phyloP scores from a whole-genome alignment of 2,329 filamentous ascomycete species.

The Alternaria arbusti region DNA sequence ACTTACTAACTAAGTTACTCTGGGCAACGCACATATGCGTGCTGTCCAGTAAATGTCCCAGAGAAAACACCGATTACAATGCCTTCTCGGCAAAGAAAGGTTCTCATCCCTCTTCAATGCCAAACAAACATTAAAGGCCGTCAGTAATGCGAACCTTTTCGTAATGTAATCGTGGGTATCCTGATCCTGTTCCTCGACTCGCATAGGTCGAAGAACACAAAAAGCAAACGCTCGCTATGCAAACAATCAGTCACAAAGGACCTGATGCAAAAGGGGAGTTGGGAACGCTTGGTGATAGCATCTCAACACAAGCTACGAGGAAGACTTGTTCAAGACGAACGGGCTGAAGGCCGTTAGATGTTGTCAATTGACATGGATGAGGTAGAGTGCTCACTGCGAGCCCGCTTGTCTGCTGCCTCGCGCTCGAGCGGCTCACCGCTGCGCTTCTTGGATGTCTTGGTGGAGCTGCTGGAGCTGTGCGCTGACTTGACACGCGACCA shows the following conservation, averaged over 20 bases:
- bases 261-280: background rate
- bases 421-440: conserved; percentile 38
- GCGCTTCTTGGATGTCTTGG: conserved; percentile 48
- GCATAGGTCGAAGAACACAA: conserved; percentile 3
- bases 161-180: conserved; percentile 24
- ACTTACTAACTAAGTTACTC: background rate
- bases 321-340: conserved; percentile 15
- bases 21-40: background rate
- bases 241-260: conserved; percentile 13
- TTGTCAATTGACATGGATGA: conserved; percentile 34
- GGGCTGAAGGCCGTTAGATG: conserved; percentile 31
- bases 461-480: conserved; percentile 42
- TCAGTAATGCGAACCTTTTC: background rate
- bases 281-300: background rate
- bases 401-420: conserved; percentile 36
- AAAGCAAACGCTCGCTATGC: conserved; percentile 22
- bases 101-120: background rate
- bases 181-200: conserved; percentile 2
- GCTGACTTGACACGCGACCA: conserved; percentile 70
- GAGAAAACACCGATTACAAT: background rate
- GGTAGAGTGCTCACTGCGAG: conserved; percentile 38
- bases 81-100: background rate
- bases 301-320: background rate
- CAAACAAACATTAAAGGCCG: conserved; percentile 3
- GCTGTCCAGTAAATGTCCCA: background rate